These are phyloP conservation scores for Aspergillus proliferans DNA, from an alignment of 2,329 filamentous ascomycete species.

Conservation along the genomic window DNA sequence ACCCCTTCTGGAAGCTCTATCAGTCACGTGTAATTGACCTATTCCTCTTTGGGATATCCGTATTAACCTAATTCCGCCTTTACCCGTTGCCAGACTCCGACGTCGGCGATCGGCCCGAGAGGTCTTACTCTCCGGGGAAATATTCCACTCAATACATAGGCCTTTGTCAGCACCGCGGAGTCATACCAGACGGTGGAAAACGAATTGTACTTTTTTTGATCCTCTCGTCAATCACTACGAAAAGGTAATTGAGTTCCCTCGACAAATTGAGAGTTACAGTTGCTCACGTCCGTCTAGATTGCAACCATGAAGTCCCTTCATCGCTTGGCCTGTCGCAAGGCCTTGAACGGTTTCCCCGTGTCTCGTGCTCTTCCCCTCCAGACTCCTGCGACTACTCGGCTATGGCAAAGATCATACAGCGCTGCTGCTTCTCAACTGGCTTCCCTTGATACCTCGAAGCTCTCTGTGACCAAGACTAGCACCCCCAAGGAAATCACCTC, in stretches of 20 bases:
- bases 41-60: not conserved
- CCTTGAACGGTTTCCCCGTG: slow-evolving; percentile 18
- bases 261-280: not conserved
- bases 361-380: slow-evolving; percentile 19
- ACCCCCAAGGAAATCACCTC: slow-evolving; percentile 69
- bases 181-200: no score
- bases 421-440: slow-evolving; percentile 41
- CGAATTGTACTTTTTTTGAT: no score
- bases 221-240: no score
- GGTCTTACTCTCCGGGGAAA: not conserved
- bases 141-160: no score
- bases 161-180: not conserved
- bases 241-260: not conserved
- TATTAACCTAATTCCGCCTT: slow-evolving; percentile 5
- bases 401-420: slow-evolving; percentile 48
- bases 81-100: not conserved
- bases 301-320: slow-evolving; percentile 28
- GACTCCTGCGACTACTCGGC: slow-evolving; percentile 22
- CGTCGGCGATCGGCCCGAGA: slow-evolving; percentile 3
- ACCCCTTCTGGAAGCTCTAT: not conserved
- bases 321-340: slow-evolving; percentile 29
- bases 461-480: slow-evolving; percentile 67
- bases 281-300: not conserved
- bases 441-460: slow-evolving; percentile 69
- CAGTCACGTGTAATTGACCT: not conserved